phyloP scores from a whole-genome alignment of 2,329 filamentous ascomycete genomes.

The Clarireedia sp. region DNA sequence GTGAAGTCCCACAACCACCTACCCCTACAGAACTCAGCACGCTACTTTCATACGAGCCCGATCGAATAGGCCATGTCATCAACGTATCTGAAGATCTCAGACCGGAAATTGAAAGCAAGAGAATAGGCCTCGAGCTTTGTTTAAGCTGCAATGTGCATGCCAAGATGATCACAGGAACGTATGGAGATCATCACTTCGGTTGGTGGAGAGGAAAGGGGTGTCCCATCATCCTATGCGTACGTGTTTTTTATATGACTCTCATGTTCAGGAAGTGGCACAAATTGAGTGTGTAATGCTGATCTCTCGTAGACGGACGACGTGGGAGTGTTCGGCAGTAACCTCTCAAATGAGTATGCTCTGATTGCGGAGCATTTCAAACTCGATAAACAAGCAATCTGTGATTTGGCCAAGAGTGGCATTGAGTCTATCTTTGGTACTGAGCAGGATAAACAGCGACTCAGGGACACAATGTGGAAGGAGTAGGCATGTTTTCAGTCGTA shows the following conservation, averaged over 20 bases:
- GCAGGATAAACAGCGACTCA: conserved; percentile 51
- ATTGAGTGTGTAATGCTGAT: background rate
- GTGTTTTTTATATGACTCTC: too few relatives aligned
- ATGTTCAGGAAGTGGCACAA: background rate
- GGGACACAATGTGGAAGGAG: conserved; percentile 40
- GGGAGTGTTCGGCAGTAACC: conserved; percentile 67
- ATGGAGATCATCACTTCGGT: conserved; percentile 66
- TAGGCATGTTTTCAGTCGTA: background rate
- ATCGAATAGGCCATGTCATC: conserved; percentile 71
- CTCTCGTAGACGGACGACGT: conserved; percentile 66
- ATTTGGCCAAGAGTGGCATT: conserved; percentile 52
- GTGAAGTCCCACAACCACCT: conserved; percentile 54
- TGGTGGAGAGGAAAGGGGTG: conserved; percentile 57
- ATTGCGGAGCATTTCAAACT: conserved; percentile 64
- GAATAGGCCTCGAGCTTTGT: conserved; percentile 66
- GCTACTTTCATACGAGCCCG: conserved; percentile 58
- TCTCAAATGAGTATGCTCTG: conserved; percentile 71
- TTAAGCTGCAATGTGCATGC: conserved; percentile 75
- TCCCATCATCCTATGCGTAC: conserved; percentile 59
- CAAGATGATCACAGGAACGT: conserved; percentile 60
- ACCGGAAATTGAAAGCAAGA: conserved; percentile 13
- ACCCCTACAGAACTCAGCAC: conserved; percentile 52
- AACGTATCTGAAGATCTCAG: conserved; percentile 55
- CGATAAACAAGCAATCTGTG: conserved; percentile 37
- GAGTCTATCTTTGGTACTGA: conserved; percentile 59